These are phyloP conservation scores for Logfia minima DNA, from an alignment of 129 eudicot genomes.

Conservation along the genomic window DNA sequence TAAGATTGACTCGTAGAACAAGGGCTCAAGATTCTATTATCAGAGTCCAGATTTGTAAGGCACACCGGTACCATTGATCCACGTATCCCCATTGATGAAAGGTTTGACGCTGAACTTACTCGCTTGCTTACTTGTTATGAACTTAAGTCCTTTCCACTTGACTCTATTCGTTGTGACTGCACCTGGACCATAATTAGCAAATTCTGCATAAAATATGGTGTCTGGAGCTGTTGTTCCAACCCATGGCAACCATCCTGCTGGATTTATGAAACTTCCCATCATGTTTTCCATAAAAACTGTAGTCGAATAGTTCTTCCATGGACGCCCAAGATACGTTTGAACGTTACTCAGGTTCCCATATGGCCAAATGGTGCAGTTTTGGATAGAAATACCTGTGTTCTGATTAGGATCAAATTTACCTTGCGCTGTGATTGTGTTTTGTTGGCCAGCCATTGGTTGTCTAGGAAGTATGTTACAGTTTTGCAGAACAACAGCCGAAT, in stretches of 20 bases:
- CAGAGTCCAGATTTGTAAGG: background rate
- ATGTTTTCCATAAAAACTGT: conserved; percentile 15
- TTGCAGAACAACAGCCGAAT: conserved; percentile 24
- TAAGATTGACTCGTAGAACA: background rate
- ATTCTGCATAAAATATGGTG: conserved; percentile 17
- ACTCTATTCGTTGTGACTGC: conserved; percentile 18
- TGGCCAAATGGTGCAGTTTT: conserved; percentile 25
- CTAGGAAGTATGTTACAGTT: conserved; percentile 24
- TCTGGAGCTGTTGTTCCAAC: conserved; percentile 23
- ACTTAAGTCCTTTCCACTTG: conserved; percentile 21
- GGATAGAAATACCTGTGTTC: conserved; percentile 26
- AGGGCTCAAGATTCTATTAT: background rate
- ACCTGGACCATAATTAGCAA: conserved; percentile 18
- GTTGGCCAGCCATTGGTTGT: conserved; percentile 25
- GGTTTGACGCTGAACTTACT: conserved; percentile 21
- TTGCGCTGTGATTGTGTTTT: conserved; percentile 27
- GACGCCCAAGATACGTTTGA: conserved; percentile 19
- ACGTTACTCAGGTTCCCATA: conserved; percentile 18
- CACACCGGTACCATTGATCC: conserved; percentile 22
- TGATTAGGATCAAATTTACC: conserved; percentile 28
- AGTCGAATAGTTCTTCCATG: conserved; percentile 27
- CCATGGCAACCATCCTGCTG: conserved; percentile 34
- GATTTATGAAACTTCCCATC: conserved; percentile 20
- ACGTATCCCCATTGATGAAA: conserved; percentile 16
- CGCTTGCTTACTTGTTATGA: conserved; percentile 13